Base-by-base conservation (phyloP, 1,284 basidiomycete genomes). In the Ustilago curta region DNA sequence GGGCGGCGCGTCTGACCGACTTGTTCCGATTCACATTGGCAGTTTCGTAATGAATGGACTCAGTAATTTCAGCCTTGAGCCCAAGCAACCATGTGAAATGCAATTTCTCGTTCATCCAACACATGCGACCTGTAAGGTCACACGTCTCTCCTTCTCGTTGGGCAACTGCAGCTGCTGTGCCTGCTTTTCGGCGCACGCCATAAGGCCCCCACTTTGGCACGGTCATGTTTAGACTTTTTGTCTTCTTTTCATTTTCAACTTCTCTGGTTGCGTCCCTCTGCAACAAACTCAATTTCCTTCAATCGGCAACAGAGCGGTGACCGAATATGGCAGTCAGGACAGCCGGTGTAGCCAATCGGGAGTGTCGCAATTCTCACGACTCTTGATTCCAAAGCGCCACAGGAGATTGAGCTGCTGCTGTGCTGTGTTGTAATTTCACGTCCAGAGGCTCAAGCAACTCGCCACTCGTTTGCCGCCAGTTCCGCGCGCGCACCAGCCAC, bases 401-500 rank as follows among this genome's bases (percentile, higher is more conserved):
- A 21, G 19, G n/a, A 19, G 18, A 18, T n/a, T 40, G 18, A n/a
- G n/a, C n/a, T 3, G 11, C 18, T 40, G 39, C 39, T 40, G 39
- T 40, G 39, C 18, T 40, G 39, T 40, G 39, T 40, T 40, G 39
- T 40, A 40, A 40, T 40, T 40, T 40, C n/a, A 40, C 39, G n/a
- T 18, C 39, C 11, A n/a, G n/a, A n/a, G n/a, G n/a, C n/a, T n/a
- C n/a, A n/a, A n/a, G 37, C 18, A 4, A 18, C 37, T 40, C 39
- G 18, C 39, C 39, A 19, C 39, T 40, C 39, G 16, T n/a, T 18
- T 4, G 37, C 37, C n/a, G 16, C n/a, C 39, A n/a, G n/a, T 40
- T 40, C 32, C 35, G 39, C 47, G 39, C 47, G 19, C 56, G 56
- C 56, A 50, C 56, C 39, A 37, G 48, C 56, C 56, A 50, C 19